Evolutionary conservation across 441 rosid genomes (phyloP).

Genomic region (Raphanus hybrid): DNA sequence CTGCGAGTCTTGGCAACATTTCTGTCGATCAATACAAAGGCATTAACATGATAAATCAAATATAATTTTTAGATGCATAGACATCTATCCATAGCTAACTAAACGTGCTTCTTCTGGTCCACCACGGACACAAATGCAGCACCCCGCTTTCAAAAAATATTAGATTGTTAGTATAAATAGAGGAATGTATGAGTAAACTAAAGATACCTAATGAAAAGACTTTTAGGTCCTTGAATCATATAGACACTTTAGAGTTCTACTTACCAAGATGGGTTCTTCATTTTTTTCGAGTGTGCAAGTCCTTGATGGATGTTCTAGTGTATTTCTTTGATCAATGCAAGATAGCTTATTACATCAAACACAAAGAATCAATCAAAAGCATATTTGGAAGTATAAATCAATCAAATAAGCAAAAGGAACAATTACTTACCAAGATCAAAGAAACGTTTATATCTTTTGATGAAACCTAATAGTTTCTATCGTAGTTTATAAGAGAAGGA

Average conservation of each 20-base stretch:
- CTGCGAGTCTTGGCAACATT: background rate
- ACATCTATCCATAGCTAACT: too few relatives aligned
- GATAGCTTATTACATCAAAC: constrained; percentile 49
- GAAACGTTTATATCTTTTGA: constrained; percentile 82
- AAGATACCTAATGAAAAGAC: background rate
- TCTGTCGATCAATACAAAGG: background rate
- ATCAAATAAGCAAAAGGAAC: constrained; percentile 2
- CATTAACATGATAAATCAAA: too few relatives aligned
- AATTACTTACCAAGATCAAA: background rate
- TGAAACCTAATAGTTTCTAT: constrained; percentile 79
- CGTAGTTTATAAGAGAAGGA: constrained; percentile 46
- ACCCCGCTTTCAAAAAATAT: constrained; percentile 45
- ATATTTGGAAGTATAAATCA: background rate
- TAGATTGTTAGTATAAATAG: constrained; percentile 1
- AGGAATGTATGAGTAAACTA: constrained; percentile 5
- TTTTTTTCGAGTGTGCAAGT: constrained; percentile 81
- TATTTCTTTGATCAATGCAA: constrained; percentile 94
- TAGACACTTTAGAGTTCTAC: constrained; percentile 31
- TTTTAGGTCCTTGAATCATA: background rate
- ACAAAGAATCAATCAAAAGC: background rate
- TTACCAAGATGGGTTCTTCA: constrained; percentile 82
- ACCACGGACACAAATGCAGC: constrained; percentile 52
- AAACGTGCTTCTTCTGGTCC: too few relatives aligned
- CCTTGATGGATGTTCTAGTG: constrained; percentile 91
- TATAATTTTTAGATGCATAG: too few relatives aligned